These are phyloP conservation scores for Emmonsiellopsis sp. DNA, from an alignment of 2,329 filamentous ascomycete genomes.

Conservation along the genomic window DNA sequence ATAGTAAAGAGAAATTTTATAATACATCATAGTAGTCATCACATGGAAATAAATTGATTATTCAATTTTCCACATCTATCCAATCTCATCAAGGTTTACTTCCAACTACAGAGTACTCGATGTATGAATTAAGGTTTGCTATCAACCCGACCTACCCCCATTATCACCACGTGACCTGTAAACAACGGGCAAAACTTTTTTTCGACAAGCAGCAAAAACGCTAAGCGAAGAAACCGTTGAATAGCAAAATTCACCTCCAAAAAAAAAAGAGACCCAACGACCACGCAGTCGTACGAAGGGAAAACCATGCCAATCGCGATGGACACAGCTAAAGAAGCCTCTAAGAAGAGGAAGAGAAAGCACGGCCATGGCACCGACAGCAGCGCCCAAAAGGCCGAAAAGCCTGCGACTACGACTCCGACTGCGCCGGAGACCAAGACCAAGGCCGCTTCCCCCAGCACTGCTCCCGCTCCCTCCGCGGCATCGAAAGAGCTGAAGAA, in stretches of 20 bases:
- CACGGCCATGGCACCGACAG: constrained; percentile 22
- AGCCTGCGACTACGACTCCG: constrained; percentile 16
- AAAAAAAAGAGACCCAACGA: constrained; percentile 2
- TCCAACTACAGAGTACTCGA: too few species aligned
- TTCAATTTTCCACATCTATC: too few species aligned
- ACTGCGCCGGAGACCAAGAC: constrained; percentile 15
- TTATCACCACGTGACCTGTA: constrained; percentile 6
- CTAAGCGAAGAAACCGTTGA: constrained; percentile 3
- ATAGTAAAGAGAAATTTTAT: too few species aligned
- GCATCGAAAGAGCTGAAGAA: constrained; percentile 24
- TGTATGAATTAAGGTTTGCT: not conserved
- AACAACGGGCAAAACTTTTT: constrained; percentile 1
- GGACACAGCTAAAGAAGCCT: constrained; percentile 28
- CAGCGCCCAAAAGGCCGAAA: constrained; percentile 17
- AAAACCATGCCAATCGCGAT: constrained; percentile 21
- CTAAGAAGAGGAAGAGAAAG: constrained; percentile 40
- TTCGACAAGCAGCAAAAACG: not conserved
- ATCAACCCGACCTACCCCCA: not conserved
- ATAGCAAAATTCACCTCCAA: constrained; percentile 10
- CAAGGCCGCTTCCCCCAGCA: constrained; percentile 13
- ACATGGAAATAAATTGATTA: not conserved
- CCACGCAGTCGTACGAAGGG: not conserved
- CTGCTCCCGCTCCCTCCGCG: constrained; percentile 7
- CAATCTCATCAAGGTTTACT: too few species aligned
- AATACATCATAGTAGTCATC: too few species aligned